Evolutionary conservation across 768 basidiomycete species (phyloP).

Genomic region (Sistotremastrum suecicum): DNA sequence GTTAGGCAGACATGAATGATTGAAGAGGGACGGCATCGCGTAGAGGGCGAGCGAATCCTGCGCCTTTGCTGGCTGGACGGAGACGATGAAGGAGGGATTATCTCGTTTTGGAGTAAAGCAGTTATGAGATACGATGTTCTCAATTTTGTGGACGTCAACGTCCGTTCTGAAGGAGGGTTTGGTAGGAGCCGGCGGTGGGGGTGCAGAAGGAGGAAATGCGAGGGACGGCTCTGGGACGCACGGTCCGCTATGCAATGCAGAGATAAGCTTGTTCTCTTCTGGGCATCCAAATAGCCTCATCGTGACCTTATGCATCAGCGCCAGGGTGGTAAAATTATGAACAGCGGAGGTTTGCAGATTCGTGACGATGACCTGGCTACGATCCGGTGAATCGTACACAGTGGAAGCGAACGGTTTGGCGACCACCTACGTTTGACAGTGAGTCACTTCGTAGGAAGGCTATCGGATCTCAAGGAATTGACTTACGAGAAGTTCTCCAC

Average conservation of each 20-base stretch:
- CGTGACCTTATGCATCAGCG: too few species aligned
- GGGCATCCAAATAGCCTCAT: too few species aligned
- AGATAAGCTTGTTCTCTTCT: too few species aligned
- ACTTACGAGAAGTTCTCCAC: constrained; percentile 16
- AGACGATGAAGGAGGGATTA: not conserved
- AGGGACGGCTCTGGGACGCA: constrained; percentile 8
- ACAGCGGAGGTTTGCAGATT: too few species aligned
- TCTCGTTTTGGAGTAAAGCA: constrained; percentile 5
- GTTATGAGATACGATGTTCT: constrained; percentile 14
- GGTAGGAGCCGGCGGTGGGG: constrained; percentile 1
- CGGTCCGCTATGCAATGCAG: constrained; percentile 14
- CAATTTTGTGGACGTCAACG: constrained; percentile 15
- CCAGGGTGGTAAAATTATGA: too few species aligned
- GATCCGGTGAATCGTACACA: too few species aligned
- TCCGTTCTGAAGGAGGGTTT: not conserved
- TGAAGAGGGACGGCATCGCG: constrained; percentile 18
- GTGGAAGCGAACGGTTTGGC: too few species aligned
- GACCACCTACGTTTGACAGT: too few species aligned
- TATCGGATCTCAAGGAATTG: not conserved
- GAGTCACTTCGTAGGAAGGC: constrained; percentile 5
- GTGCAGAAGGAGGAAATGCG: constrained; percentile 3
- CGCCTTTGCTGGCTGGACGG: not conserved
- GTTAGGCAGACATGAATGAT: constrained; percentile 19
- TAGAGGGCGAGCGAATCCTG: constrained; percentile 13
- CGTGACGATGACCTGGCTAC: too few species aligned